These are phyloP conservation scores for Forsythia viridissima DNA, from an alignment of 257 asterid genomes.

Conservation along the genomic window DNA sequence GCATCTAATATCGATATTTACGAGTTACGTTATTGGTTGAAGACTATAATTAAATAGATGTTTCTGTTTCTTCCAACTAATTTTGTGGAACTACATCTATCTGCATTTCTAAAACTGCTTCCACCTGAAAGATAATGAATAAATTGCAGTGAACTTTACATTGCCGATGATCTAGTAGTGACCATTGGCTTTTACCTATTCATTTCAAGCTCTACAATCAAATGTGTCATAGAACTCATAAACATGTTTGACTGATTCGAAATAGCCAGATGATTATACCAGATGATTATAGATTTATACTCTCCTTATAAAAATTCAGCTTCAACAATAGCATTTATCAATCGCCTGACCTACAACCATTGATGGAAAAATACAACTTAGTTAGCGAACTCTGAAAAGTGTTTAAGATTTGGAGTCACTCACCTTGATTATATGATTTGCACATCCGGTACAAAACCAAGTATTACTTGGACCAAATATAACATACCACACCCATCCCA, in stretches of 20 bases:
- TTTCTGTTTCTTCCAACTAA: constrained; percentile 1
- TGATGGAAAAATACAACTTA: background rate
- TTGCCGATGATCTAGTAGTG: background rate
- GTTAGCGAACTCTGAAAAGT: background rate
- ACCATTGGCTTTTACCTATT: background rate
- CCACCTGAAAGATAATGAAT: background rate
- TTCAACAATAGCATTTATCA: background rate
- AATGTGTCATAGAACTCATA: background rate
- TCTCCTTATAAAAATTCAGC: background rate
- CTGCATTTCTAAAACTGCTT: background rate
- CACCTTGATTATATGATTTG: constrained; percentile 94
- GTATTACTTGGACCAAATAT: constrained; percentile 89
- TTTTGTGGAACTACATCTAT: background rate
- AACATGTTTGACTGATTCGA: background rate
- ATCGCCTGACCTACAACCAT: background rate
- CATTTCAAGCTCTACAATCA: constrained; percentile 2
- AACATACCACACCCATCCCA: constrained; percentile 94
- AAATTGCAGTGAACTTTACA: background rate
- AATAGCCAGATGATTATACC: background rate
- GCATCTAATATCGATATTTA: background rate
- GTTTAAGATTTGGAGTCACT: constrained; percentile 6
- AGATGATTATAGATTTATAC: background rate
- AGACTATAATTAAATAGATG: background rate
- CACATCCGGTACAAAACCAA: constrained; percentile 97
- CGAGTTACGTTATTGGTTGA: background rate